Conservation (phyloP, 768 basidiomycete genomes). For the Phaeotremella fagi region DNA sequence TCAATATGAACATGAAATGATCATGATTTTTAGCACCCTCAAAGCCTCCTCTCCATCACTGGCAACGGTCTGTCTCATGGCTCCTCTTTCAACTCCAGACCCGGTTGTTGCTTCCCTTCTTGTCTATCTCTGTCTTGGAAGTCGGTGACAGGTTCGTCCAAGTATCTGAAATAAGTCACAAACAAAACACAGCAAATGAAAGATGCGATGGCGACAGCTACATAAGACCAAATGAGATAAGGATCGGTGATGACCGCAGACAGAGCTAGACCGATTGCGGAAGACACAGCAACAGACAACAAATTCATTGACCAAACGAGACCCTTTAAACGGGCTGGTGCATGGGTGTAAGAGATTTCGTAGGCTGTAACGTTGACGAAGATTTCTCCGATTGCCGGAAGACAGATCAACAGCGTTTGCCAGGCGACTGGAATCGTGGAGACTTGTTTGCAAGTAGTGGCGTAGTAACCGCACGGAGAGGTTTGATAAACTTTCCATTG, state of each 20-base stretch:
- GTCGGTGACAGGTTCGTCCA: slow-evolving; percentile 25
- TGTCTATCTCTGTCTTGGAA: slow-evolving; percentile 17
- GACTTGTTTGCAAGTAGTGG: slow-evolving; percentile 27
- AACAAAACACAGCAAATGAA: slow-evolving; percentile 23
- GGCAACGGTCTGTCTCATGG: no score
- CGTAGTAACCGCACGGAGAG: slow-evolving; percentile 42
- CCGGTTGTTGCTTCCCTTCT: slow-evolving; percentile 12
- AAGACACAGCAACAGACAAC: slow-evolving; percentile 35
- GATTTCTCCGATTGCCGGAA: slow-evolving; percentile 41
- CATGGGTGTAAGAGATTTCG: slow-evolving; percentile 39
- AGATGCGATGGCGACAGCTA: slow-evolving; percentile 10
- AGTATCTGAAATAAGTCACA: slow-evolving; percentile 34
- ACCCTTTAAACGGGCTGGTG: slow-evolving; percentile 43
- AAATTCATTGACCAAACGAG: slow-evolving; percentile 29
- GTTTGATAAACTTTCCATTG: slow-evolving; percentile 43
- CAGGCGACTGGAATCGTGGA: slow-evolving; percentile 31
- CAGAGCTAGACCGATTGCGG: slow-evolving; percentile 35
- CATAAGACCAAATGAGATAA: slow-evolving; percentile 41
- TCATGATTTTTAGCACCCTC: no score
- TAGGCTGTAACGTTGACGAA: slow-evolving; percentile 39
- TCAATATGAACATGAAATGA: no score
- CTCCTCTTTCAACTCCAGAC: no score
- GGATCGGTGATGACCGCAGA: slow-evolving; percentile 40
- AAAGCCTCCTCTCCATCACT: no score
- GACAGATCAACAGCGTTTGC: slow-evolving; percentile 38